Evolutionary conservation across 139 green algal genomes (phyloP).

Genomic region (Tetradesmus lagerheimii): DNA sequence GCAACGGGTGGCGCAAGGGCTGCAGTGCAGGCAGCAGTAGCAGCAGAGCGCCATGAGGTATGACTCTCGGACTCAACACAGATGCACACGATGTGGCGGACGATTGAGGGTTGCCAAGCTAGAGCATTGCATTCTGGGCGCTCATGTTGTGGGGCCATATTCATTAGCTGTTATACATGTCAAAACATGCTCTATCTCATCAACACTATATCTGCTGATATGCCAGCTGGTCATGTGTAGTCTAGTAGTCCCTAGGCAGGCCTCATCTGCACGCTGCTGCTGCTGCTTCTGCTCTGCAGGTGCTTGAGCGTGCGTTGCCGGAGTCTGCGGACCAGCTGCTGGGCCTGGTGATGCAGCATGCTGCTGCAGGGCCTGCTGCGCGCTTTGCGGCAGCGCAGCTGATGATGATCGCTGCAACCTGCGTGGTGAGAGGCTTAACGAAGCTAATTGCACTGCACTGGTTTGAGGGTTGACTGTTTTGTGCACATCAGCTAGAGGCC

Average conservation of each 20-base stretch:
- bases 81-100: too few species aligned
- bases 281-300: slow-evolving; percentile 22
- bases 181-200: too few species aligned
- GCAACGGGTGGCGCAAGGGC: slow-evolving; percentile 37
- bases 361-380: slow-evolving; percentile 1
- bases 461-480: background rate
- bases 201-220: too few species aligned
- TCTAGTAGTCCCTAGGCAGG: too few species aligned
- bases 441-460: background rate
- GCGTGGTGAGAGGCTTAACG: slow-evolving; percentile 47
- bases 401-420: slow-evolving; percentile 21
- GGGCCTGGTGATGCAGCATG: slow-evolving; percentile 19
- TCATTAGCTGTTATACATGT: too few species aligned
- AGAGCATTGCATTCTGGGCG: too few species aligned
- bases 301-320: slow-evolving; percentile 29
- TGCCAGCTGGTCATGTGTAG: too few species aligned
- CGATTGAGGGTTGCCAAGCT: too few species aligned
- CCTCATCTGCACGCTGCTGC: too few species aligned
- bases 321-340: slow-evolving; percentile 32
- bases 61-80: background rate
- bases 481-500: too few species aligned
- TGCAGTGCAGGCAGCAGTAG: slow-evolving; percentile 41
- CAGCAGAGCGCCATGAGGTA: slow-evolving; percentile 44
- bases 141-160: too few species aligned
- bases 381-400: slow-evolving; percentile 35